phyloP scores from a whole-genome alignment of 306 rosid species.

The Vigna radiata region DNA sequence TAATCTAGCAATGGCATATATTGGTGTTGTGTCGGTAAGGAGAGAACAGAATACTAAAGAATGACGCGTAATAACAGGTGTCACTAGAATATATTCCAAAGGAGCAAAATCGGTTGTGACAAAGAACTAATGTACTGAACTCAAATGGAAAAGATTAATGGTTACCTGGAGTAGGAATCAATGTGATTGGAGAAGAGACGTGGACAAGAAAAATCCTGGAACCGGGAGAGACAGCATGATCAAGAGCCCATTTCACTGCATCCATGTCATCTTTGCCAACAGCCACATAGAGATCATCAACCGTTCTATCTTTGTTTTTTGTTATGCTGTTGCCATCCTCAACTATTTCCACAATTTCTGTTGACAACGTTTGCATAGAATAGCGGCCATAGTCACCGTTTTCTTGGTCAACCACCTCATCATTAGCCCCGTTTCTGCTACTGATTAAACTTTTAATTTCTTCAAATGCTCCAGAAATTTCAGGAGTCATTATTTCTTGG shows the following conservation, averaged over 20 bases:
- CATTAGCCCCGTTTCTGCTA: not conserved
- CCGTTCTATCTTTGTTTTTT: conserved; percentile 39
- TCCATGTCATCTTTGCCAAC: conserved; percentile 77
- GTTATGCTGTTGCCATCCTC: conserved; percentile 56
- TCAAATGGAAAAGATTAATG: not conserved
- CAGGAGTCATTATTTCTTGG: conserved; percentile 58
- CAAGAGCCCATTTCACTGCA: conserved; percentile 77
- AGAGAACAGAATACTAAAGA: not conserved
- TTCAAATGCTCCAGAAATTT: conserved; percentile 57
- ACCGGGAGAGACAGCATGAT: conserved; percentile 67
- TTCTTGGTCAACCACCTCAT: not conserved
- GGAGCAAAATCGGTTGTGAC: not conserved
- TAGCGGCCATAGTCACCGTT: conserved; percentile 3
- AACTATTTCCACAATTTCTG: conserved; percentile 70
- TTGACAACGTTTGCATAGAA: conserved; percentile 45
- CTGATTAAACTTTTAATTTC: conserved; percentile 23
- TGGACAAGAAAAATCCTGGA: conserved; percentile 74
- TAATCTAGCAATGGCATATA: not conserved
- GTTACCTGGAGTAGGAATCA: conserved; percentile 81
- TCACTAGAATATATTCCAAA: conserved; percentile 2
- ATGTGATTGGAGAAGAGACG: conserved; percentile 70
- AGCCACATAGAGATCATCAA: conserved; percentile 72
- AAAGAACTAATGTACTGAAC: conserved; percentile 12
- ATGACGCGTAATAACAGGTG: not conserved
- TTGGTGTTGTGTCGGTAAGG: not conserved